Base-by-base conservation (phyloP, 108 stramenopile genomes). In the Fragilaria crotonensis region DNA sequence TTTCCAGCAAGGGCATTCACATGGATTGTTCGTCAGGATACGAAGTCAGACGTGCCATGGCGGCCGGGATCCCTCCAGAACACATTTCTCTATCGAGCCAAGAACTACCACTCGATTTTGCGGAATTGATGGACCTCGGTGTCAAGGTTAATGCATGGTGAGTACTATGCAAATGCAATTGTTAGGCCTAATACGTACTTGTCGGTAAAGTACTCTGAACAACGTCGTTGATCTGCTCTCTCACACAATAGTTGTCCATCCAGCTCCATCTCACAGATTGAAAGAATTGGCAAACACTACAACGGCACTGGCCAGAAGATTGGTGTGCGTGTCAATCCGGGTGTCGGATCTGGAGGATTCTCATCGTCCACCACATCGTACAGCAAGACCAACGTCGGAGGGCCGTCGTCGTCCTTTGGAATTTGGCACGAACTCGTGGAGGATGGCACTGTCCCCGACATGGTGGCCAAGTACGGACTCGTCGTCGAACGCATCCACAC, bases 381-480 rank as follows among this genome's bases (percentile, higher is more conserved):
- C 58, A 77, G 77, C 64, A 97, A 97, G 68, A 98, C 98, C 33
- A 98, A 98, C 64, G 98, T 98, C 23, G 98, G 98, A 44, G 98
- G 98, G 21, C 98, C 96, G 4, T 71, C 86, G 0, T 91, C 94
- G 21, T 89, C 92, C 31, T 98, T 98, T 55, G 98, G 97, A 52
- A 94, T 95, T 53, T 96, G 94, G 96, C 85, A 93, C 61, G 84
- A 79, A 30, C 46, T 76, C 36, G 64, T 94, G 11, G 65, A 73
- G 31, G 94, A 96, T 50, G 89, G 89, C 4, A 83, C 84, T 3
- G 90, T 96, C 2, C 79, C 83, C 5, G 71, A 64, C 29, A 88
- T 98, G 57, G 94, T 93, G 3, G 77, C 84, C 26, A 88, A 89
- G 59, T 92, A 96, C 54, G 90, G 87, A 22, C 73, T 97, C 50